A percentile compares a stretch with the other conserved stretches of the same genome.
These are phyloP conservation scores for Jackrogersella multiformis DNA, from an alignment of 495 filamentous ascomycete genomes.

Conservation along the genomic window DNA sequence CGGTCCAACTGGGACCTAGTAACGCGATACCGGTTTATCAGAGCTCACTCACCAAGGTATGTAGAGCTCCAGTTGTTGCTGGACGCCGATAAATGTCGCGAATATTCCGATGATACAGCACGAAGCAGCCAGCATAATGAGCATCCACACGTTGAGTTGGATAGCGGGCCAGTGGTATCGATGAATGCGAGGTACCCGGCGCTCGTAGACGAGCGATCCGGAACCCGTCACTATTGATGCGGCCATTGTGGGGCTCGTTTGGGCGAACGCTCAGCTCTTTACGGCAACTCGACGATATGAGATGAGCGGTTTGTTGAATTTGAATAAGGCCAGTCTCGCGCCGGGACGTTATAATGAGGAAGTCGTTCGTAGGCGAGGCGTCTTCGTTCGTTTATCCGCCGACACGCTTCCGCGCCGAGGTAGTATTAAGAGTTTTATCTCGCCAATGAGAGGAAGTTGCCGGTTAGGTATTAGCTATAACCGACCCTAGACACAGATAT, in stretches of 20 bases:
- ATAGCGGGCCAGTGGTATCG: constrained; percentile 94
- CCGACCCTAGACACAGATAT: neutral
- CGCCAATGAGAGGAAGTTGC: too few relatives aligned
- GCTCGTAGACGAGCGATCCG: constrained; percentile 54
- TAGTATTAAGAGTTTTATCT: neutral
- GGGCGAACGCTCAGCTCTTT: neutral
- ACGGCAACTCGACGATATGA: neutral
- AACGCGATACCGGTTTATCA: neutral
- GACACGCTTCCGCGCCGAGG: neutral
- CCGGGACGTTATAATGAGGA: neutral
- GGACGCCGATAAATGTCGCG: constrained; percentile 81
- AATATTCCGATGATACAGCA: constrained; percentile 88
- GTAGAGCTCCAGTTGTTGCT: constrained; percentile 72
- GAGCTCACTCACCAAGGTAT: constrained; percentile 78
- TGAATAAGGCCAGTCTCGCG: neutral
- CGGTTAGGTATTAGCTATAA: too few relatives aligned
- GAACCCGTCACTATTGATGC: constrained; percentile 52
- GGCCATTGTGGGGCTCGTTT: constrained; percentile 43
- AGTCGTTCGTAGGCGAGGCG: neutral
- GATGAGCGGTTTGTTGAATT: neutral
- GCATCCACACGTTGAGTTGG: constrained; percentile 91
- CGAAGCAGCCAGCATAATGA: constrained; percentile 83
- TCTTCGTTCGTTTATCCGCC: neutral
- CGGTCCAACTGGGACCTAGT: neutral
- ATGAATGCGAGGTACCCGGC: constrained; percentile 61